These are phyloP conservation scores for Xylaria castorea DNA, from an alignment of 495 filamentous ascomycete species.

Conservation along the genomic window DNA sequence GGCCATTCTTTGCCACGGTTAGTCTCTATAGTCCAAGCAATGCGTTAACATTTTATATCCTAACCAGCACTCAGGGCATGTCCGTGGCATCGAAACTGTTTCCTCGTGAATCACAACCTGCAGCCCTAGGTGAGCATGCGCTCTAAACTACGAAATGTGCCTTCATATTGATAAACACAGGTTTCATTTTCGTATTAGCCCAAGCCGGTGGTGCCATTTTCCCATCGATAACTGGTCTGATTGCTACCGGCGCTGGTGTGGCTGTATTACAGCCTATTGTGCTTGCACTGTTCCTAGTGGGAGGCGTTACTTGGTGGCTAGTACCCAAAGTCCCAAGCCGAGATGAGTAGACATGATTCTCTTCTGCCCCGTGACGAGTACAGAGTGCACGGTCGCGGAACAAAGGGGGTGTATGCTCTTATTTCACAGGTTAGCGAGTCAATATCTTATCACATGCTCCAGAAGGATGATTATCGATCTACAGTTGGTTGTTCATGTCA, in stretches of 20 bases:
- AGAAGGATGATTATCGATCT: background rate
- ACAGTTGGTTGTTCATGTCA: background rate
- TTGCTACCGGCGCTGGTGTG: constrained; percentile 55
- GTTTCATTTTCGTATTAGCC: constrained; percentile 56
- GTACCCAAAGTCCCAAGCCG: constrained; percentile 46
- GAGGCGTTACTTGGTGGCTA: constrained; percentile 52
- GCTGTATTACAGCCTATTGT: constrained; percentile 59
- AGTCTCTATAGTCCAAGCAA: constrained; percentile 21
- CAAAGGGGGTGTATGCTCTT: background rate
- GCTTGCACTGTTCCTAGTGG: constrained; percentile 51
- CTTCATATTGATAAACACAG: constrained; percentile 26
- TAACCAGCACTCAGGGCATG: constrained; percentile 39
- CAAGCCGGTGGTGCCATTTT: constrained; percentile 59
- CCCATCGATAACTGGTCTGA: constrained; percentile 57
- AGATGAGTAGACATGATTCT: constrained; percentile 26
- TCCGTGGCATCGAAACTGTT: constrained; percentile 49
- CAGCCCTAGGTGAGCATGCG: constrained; percentile 39
- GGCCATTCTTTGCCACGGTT: constrained; percentile 54
- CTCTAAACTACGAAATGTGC: background rate
- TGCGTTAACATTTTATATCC: background rate
- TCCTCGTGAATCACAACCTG: constrained; percentile 49
- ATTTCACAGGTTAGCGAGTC: background rate
- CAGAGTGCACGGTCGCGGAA: background rate
- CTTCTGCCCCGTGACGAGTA: background rate
- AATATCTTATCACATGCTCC: background rate